Conservation (phyloP, 495 filamentous ascomycete species). For the Aspergillus heteromorphus region DNA sequence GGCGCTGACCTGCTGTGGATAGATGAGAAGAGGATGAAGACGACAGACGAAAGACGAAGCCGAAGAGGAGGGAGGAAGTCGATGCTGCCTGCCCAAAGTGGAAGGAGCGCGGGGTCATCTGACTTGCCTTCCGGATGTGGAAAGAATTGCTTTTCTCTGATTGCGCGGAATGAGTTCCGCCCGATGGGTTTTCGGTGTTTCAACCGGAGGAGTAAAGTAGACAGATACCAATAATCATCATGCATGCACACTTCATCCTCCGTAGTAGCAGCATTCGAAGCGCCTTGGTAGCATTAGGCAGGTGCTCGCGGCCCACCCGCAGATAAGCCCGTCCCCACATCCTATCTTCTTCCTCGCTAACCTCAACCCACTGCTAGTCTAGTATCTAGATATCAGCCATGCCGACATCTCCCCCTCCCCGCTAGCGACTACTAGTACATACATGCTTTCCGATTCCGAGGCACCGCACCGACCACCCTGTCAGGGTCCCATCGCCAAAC, state of each 20-base stretch:
- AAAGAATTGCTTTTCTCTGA: neutral
- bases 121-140: neutral
- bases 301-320: neutral
- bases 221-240: no score
- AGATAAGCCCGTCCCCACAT: neutral
- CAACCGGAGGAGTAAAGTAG: no score
- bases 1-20: slow-evolving; percentile 19
- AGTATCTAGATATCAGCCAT: no score
- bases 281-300: neutral
- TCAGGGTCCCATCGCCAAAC: neutral
- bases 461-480: neutral
- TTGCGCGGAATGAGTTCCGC: neutral
- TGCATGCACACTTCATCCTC: no score
- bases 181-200: neutral
- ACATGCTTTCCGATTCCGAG: slow-evolving; percentile 1
- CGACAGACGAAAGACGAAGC: neutral
- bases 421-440: neutral
- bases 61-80: neutral
- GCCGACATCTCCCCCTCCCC: no score
- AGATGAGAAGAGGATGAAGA: neutral
- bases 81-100: neutral
- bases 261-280: no score
- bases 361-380: no score
- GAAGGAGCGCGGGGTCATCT: neutral
- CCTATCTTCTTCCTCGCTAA: no score